Percentiles rank a stretch among this genome's conserved stretches.
These are phyloP conservation scores for Candida sp. DNA, from an alignment of 1,139 yeast species.

Conservation along the genomic window DNA sequence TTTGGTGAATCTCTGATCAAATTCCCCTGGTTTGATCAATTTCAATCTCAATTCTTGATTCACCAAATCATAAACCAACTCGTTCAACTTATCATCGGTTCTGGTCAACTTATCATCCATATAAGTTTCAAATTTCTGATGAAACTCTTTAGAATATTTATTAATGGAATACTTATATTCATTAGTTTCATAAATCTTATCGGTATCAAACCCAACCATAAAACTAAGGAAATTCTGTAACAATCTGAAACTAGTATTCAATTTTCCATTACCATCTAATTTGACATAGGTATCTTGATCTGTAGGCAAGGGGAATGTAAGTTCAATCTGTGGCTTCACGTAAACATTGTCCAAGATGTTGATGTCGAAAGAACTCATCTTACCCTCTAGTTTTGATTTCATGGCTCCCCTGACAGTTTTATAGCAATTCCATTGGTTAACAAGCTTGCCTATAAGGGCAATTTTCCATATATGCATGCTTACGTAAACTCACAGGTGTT, in stretches of 20 bases:
- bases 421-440: not conserved
- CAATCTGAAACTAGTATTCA: slow-evolving; percentile 23
- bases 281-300: slow-evolving; percentile 30
- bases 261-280: slow-evolving; percentile 26
- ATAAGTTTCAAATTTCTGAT: slow-evolving; percentile 22
- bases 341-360: slow-evolving; percentile 38
- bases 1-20: slow-evolving; percentile 29
- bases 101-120: slow-evolving; percentile 32
- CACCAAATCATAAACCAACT: slow-evolving; percentile 34
- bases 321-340: slow-evolving; percentile 26
- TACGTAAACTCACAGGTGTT: not conserved
- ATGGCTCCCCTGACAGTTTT: not conserved
- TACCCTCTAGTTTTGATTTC: not conserved
- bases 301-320: slow-evolving; percentile 40
- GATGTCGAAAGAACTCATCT: slow-evolving; percentile 21
- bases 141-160: slow-evolving; percentile 29
- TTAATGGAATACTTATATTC: slow-evolving; percentile 36
- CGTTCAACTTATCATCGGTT: slow-evolving; percentile 34
- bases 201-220: slow-evolving; percentile 6
- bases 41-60: slow-evolving; percentile 41
- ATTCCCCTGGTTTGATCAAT: slow-evolving; percentile 33
- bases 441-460: not conserved
- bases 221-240: slow-evolving; percentile 15
- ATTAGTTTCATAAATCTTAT: slow-evolving; percentile 29
- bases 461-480: not conserved